phyloP scores from a whole-genome alignment of 108 stramenopile genomes.

The Schizochytrium sp. region DNA sequence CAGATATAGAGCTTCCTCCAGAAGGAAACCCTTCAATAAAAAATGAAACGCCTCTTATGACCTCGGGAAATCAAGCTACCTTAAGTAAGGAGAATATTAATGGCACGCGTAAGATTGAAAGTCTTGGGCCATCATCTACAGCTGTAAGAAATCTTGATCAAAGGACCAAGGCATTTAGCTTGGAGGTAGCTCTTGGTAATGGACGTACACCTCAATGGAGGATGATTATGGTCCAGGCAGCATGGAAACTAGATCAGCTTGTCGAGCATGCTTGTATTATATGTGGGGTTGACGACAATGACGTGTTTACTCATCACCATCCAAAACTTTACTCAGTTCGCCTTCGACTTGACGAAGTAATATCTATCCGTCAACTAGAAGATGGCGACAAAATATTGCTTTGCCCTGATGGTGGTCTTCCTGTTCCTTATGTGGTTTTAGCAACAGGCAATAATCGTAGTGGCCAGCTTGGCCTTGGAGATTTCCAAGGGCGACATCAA shows the following conservation, averaged over 20 bases:
- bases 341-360: neutral
- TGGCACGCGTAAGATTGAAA: neutral
- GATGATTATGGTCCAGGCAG: constrained; percentile 40
- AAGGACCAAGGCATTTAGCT: neutral
- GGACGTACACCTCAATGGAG: constrained; percentile 46
- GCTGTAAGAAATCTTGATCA: neutral
- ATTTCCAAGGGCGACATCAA: neutral
- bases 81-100: neutral
- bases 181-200: constrained; percentile 39
- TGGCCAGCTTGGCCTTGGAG: constrained; percentile 53
- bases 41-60: no score
- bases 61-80: no score
- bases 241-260: neutral
- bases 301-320: neutral
- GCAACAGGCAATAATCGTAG: constrained; percentile 15
- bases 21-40: no score
- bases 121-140: neutral
- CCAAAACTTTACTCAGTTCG: neutral
- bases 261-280: constrained; percentile 27
- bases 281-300: neutral
- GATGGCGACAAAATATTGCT: constrained; percentile 8
- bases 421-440: constrained; percentile 2
- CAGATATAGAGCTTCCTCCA: no score
- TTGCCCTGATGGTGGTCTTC: neutral
- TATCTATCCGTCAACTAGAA: neutral